Base-by-base conservation (phyloP, 108 stramenopile species). In the Skeletonema grethae region DNA sequence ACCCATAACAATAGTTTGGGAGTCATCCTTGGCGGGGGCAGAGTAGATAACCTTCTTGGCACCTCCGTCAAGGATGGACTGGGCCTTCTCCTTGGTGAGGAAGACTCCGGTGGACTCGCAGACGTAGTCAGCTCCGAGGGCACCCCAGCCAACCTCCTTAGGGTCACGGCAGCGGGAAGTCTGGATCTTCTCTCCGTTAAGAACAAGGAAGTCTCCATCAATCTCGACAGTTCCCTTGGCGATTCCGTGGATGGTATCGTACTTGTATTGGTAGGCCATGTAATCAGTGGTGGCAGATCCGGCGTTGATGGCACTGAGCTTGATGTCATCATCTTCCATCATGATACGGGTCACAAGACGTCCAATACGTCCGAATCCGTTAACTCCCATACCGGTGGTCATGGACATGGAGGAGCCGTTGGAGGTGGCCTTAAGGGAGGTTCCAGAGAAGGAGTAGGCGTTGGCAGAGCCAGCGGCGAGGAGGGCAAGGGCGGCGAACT, bases 201-300 rank as follows among this genome's bases (percentile, higher is more conserved):
- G 82, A 80, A 99, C 81, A 63, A 99, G 91, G 92, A 90, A 92
- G 92, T 98, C 97, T 73, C 93, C 99, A 65, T 98, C 97, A 68
- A 94, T 82, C 82, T 98, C 98, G 39, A 99, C 95, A 67, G 97
- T 92, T 73, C 97, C 97, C 85, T 89, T 86, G 89, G 86, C 97
- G 71, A 87, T 92, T 80, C 98, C 98, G 95, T 99, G 98, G 80
- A 98, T 96, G 85, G 98, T 93, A 85, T 99, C 99, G 89, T 98
- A 98, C 96, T 98, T 98, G 96, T 97, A 96, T 83, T 98, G 97
- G 97, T 99, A 99, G 72, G 97, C 97, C 97, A 98, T 97, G 98
- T 99, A 98, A 62, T 97, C 96, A 64, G 96, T 85, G 73, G 95
- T 95, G 83, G 97, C 97, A 64, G 92, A 93, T 82, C 98, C 98